Percentiles rank a stretch among this genome's conserved stretches.
Evolutionary conservation across 768 basidiomycete genomes (phyloP).

Genomic region (Cyclocybe aegerita): DNA sequence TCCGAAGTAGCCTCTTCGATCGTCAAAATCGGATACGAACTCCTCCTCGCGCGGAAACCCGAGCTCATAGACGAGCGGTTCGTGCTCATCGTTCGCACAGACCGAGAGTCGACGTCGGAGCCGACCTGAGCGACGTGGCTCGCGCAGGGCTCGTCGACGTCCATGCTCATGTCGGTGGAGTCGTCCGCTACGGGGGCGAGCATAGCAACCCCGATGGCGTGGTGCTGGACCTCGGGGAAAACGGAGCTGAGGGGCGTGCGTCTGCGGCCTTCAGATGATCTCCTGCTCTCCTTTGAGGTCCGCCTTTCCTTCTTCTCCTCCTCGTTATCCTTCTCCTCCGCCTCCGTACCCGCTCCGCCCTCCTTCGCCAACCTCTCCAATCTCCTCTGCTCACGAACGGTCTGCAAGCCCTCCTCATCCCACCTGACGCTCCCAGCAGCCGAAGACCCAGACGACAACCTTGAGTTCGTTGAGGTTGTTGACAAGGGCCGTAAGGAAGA

Average conservation of each 20-base stretch:
- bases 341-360: conserved; percentile 20
- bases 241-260: conserved; percentile 57
- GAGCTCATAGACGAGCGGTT: not conserved
- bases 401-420: conserved; percentile 38
- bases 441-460: conserved; percentile 17
- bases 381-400: conserved; percentile 46
- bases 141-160: not conserved
- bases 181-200: not conserved
- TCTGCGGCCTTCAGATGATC: conserved; percentile 49
- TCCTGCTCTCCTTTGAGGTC: conserved; percentile 41
- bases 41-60: not conserved
- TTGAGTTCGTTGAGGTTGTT: conserved; percentile 14
- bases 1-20: conserved; percentile 56
- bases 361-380: conserved; percentile 34
- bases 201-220: conserved; percentile 11
- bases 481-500: conserved; percentile 35
- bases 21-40: conserved; percentile 32
- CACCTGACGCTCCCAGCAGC: conserved; percentile 18
- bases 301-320: conserved; percentile 34
- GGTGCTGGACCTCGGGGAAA: conserved; percentile 46
- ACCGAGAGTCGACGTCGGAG: not conserved
- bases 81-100: not conserved
- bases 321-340: conserved; percentile 35
- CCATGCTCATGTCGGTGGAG: too few species aligned
- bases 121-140: not conserved